phyloP scores from a whole-genome alignment of 345 rosid species.

The Salix dunnii region DNA sequence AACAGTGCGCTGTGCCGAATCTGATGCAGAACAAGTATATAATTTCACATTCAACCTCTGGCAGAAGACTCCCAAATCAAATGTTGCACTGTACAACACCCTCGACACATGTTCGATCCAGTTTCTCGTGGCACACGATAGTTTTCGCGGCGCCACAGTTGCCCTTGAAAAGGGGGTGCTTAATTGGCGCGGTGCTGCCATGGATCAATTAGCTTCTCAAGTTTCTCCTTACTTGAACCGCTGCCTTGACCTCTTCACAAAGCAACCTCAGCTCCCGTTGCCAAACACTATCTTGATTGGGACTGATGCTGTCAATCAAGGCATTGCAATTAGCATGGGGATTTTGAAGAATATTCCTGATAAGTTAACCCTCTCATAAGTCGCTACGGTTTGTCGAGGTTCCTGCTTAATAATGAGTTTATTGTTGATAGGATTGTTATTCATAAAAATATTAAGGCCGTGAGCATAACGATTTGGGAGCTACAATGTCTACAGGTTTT shows the following conservation, averaged over 20 bases:
- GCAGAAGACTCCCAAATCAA: neutral
- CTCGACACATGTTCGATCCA: constrained; percentile 4
- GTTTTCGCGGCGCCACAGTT: neutral
- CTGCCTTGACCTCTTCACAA: constrained; percentile 6
- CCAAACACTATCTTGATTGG: constrained; percentile 11
- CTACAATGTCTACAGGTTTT: too few species aligned
- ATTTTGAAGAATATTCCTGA: constrained; percentile 7
- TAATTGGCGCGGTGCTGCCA: neutral
- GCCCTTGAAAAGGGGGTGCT: neutral
- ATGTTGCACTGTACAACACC: neutral
- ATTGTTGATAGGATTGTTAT: too few species aligned
- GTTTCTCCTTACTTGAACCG: neutral
- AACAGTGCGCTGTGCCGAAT: neutral
- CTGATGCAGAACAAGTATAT: neutral
- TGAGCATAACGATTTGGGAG: too few species aligned
- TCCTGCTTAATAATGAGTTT: too few species aligned
- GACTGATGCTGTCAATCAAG: neutral
- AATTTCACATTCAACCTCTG: neutral
- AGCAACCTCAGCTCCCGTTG: neutral
- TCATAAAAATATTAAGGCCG: too few species aligned
- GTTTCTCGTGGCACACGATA: neutral
- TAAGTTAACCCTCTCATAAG: too few species aligned
- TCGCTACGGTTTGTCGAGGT: too few species aligned
- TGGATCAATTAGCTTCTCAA: neutral
- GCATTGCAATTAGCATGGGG: constrained; percentile 2